Evolutionary conservation across 2,329 filamentous ascomycete genomes (phyloP).

Genomic region (Alternaria sp.): DNA sequence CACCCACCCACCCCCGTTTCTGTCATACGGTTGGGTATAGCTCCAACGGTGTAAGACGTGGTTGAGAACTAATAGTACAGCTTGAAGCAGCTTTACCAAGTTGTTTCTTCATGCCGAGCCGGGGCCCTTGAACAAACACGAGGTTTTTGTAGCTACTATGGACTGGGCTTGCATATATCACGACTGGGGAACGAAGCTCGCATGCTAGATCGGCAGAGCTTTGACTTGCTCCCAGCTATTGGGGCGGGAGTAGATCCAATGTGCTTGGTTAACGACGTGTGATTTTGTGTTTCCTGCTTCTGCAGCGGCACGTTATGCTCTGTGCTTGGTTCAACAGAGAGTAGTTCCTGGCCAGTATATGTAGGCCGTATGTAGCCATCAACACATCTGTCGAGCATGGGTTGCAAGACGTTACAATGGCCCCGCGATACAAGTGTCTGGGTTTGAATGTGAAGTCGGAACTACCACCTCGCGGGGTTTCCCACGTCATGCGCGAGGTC

Average conservation of each 20-base stretch:
- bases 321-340: slow-evolving; percentile 25
- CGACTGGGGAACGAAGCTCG: slow-evolving; percentile 25
- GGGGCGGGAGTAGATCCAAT: slow-evolving; percentile 11
- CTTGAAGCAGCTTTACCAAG: slow-evolving; percentile 18
- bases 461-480: slow-evolving; percentile 36
- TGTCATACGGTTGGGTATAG: slow-evolving; percentile 23
- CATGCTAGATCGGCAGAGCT: slow-evolving; percentile 42
- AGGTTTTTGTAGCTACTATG: slow-evolving; percentile 32
- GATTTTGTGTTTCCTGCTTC: slow-evolving; percentile 1
- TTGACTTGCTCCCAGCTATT: slow-evolving; percentile 33
- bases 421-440: slow-evolving; percentile 23
- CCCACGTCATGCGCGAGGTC: slow-evolving; percentile 32
- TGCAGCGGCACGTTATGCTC: slow-evolving; percentile 25
- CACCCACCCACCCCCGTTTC: slow-evolving; percentile 11
- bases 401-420: slow-evolving; percentile 31
- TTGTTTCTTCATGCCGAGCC: slow-evolving; percentile 29
- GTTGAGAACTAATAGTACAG: slow-evolving; percentile 18
- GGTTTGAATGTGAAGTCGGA: slow-evolving; percentile 35
- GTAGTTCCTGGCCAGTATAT: slow-evolving; percentile 26
- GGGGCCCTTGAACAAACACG: slow-evolving; percentile 9
- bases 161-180: slow-evolving; percentile 31
- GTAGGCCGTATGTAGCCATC: slow-evolving; percentile 3
- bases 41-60: slow-evolving; percentile 22
- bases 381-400: slow-evolving; percentile 18
- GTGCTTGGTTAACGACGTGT: slow-evolving; percentile 16